Percentiles rank a stretch among this genome's conserved stretches.
phyloP scores from a whole-genome alignment of 306 rosid species.

The Astragalus glycyphyllos region DNA sequence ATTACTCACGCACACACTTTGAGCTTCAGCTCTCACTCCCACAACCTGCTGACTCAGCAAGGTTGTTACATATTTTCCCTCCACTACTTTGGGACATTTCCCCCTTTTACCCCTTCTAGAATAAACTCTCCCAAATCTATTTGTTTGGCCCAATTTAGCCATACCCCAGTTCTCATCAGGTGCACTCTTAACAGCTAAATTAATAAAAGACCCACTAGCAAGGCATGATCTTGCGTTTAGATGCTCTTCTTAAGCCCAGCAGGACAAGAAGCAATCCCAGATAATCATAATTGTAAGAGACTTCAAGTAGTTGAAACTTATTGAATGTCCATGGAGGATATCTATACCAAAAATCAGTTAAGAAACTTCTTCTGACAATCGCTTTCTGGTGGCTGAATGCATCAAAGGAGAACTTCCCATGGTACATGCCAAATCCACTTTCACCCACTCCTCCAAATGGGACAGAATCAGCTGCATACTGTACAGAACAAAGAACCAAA shows the following conservation, averaged over 20 bases:
- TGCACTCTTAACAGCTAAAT: neutral
- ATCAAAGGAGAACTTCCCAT: constrained; percentile 87
- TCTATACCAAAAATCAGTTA: constrained; percentile 78
- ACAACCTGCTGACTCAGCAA: too few relatives aligned
- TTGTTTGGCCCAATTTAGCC: too few relatives aligned
- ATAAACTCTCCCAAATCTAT: too few relatives aligned
- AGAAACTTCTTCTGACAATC: constrained; percentile 58
- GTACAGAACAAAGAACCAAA: constrained; percentile 31
- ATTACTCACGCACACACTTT: too few relatives aligned
- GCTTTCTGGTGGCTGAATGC: constrained; percentile 76
- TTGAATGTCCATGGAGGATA: constrained; percentile 78
- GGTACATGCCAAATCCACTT: constrained; percentile 84
- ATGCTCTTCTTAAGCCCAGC: constrained; percentile 55
- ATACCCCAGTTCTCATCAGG: too few relatives aligned
- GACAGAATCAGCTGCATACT: constrained; percentile 74
- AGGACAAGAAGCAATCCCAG: constrained; percentile 57
- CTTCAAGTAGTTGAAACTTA: constrained; percentile 63
- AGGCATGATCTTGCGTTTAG: constrained; percentile 31
- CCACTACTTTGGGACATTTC: too few relatives aligned
- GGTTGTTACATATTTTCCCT: too few relatives aligned
- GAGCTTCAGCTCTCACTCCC: too few relatives aligned
- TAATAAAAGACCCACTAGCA: neutral
- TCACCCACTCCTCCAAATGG: constrained; percentile 91
- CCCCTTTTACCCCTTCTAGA: too few relatives aligned
- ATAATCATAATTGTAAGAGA: constrained; percentile 61